These are phyloP conservation scores for Alternaria brassicicola DNA, from an alignment of 2,329 filamentous ascomycete genomes.

Conservation along the genomic window DNA sequence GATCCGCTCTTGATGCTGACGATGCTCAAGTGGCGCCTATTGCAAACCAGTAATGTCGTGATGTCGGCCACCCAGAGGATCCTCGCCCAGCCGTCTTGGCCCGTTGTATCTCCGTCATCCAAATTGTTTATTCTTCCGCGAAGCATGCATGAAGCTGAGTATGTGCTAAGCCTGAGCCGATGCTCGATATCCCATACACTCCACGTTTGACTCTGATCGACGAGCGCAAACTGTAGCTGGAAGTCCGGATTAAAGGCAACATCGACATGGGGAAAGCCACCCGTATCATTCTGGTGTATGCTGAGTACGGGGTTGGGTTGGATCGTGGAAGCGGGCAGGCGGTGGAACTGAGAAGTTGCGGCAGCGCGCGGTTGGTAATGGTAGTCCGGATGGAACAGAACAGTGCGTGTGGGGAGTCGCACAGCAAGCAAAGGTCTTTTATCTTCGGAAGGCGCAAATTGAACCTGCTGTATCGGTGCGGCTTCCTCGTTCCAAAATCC, in stretches of 20 bases:
- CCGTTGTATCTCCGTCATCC: not conserved
- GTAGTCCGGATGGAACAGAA: constrained; percentile 54
- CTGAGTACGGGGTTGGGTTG: constrained; percentile 61
- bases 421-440: constrained; percentile 57
- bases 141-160: constrained; percentile 43
- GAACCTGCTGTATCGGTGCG: constrained; percentile 61
- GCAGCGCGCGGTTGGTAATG: constrained; percentile 19
- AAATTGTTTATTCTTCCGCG: constrained; percentile 23
- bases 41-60: constrained; percentile 60
- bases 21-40: constrained; percentile 50
- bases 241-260: constrained; percentile 69
- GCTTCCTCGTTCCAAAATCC: constrained; percentile 62
- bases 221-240: constrained; percentile 66
- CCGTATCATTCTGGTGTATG: constrained; percentile 60
- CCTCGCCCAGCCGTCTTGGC: constrained; percentile 58
- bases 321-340: constrained; percentile 57
- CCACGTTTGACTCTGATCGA: constrained; percentile 72
- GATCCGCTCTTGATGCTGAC: constrained; percentile 40
- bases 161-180: constrained; percentile 33
- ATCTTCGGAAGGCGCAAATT: constrained; percentile 55
- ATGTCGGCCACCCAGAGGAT: constrained; percentile 57
- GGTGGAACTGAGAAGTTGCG: constrained; percentile 23
- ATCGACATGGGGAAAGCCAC: constrained; percentile 64
- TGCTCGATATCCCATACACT: constrained; percentile 66
- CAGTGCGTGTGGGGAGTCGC: constrained; percentile 54